phyloP scores from a whole-genome alignment of 2,329 filamentous ascomycete genomes.

The Mycogone perniciosa region DNA sequence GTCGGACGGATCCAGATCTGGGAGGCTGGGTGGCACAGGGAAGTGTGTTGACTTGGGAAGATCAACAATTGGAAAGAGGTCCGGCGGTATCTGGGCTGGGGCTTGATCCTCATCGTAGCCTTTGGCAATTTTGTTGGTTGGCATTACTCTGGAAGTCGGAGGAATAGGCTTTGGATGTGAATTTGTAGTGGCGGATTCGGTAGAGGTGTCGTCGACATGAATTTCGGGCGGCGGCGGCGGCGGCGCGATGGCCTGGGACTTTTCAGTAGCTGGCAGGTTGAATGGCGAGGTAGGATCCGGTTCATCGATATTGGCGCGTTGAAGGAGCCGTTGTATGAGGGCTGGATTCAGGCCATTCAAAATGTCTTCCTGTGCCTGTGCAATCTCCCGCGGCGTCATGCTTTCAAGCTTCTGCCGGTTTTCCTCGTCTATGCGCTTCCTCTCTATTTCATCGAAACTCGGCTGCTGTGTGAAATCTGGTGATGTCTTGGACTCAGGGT shows the following conservation, averaged over 20 bases:
- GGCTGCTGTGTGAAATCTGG: not conserved
- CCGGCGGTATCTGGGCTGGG: slow-evolving; percentile 33
- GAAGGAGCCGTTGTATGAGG: slow-evolving; percentile 69
- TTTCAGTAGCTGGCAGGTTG: slow-evolving; percentile 26
- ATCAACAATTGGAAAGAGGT: slow-evolving; percentile 38
- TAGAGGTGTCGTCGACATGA: slow-evolving; percentile 28
- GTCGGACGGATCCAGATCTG: slow-evolving; percentile 76
- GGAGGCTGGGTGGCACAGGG: slow-evolving; percentile 46
- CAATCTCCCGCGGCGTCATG: slow-evolving; percentile 80
- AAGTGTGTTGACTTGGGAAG: slow-evolving; percentile 51
- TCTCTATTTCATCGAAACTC: slow-evolving; percentile 50
- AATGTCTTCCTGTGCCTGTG: slow-evolving; percentile 73
- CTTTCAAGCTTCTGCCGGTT: slow-evolving; percentile 65
- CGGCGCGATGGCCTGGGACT: not conserved
- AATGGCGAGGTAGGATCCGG: slow-evolving; percentile 37
- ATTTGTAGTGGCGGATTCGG: slow-evolving; percentile 16
- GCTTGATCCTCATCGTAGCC: slow-evolving; percentile 38
- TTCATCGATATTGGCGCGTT: slow-evolving; percentile 70
- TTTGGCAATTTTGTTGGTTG: slow-evolving; percentile 23
- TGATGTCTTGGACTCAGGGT: not conserved
- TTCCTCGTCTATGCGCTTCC: slow-evolving; percentile 70
- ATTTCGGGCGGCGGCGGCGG: slow-evolving; percentile 24
- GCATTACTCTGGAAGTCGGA: slow-evolving; percentile 3
- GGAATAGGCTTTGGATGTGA: not conserved
- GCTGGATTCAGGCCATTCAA: slow-evolving; percentile 68